Evolutionary conservation across 805 yeast genomes (phyloP), one percentile per base, ranked within the genome.

Genomic region (Metschnikowia chrysomelidarum): DNA sequence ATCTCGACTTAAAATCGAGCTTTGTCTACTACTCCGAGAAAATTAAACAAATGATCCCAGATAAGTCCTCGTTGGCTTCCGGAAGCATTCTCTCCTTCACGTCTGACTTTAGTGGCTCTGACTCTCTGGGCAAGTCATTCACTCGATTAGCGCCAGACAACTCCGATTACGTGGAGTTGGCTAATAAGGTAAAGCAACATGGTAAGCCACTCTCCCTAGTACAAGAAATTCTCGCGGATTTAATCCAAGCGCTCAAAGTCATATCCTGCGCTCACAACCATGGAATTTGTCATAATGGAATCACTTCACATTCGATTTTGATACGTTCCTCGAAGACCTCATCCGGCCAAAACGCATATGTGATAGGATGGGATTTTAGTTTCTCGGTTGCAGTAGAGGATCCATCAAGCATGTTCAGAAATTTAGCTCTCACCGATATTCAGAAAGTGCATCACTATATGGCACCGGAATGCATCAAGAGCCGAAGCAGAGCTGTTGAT

Each of bases 391-490:
- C 49, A 19, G 56, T 59, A 1, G 78, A 74, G 38, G 67, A 62
- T 36, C 56, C 69, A 19, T 46, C 60, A 11, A 53, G 62, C 32
- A 67, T 70, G 7, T 71, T 60, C 41, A 47, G 77, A 18, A 57
- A 63, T 18, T 49, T 61, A 10, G 69, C 69, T 41, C 54, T 64
- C 38, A 46, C 55, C 31, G 58, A 56, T 23, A 51, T 69, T 9
- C 57, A 59, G 2, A 64, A 62, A 17, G 56, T 64, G 38, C 46
- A 72, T 12, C 73, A 75, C 0, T 74, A 64, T 42, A 63, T 71
- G 40, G 66, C 77, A 1, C 79, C 79, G 1, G 79, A 74, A 47
- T 59, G 64, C 3, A 61, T 71, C 16, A 69, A 74, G 1, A 64
- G 62, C 17, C 33, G 46, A 10, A 55, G 53, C 24, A 49, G 61